phyloP scores from a whole-genome alignment of 73 alveolate genomes.

The Paramecium tetraurelia region DNA sequence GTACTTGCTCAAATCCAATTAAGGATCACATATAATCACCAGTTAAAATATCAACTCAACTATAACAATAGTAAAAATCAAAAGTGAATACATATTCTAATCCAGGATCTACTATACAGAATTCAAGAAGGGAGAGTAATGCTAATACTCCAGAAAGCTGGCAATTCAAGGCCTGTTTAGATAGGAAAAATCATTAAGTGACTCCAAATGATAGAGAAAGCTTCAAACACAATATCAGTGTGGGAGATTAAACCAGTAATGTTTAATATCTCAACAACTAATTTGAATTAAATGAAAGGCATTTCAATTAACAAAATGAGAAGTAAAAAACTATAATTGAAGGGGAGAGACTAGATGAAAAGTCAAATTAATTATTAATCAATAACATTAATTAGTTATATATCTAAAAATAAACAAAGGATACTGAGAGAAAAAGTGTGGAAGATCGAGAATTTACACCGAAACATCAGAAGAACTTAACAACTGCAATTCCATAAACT shows the following conservation, averaged over 20 bases:
- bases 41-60: not conserved
- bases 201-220: conserved; percentile 25
- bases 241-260: not conserved
- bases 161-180: not conserved
- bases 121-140: conserved; percentile 42
- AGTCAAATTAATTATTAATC: not conserved
- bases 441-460: conserved; percentile 1
- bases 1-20: conserved; percentile 38
- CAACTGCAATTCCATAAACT: not conserved
- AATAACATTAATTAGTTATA: not conserved
- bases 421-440: not conserved
- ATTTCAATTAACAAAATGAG: not conserved
- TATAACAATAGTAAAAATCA: not conserved
- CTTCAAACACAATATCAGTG: not conserved
- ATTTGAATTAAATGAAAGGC: not conserved
- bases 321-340: not conserved
- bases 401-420: not conserved
- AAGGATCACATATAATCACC: not conserved
- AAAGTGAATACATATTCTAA: not conserved
- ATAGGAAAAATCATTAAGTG: not conserved
- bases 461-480: not conserved
- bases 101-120: conserved; percentile 9
- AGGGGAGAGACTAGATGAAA: not conserved
- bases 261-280: not conserved
- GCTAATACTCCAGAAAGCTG: conserved; percentile 48